phyloP scores from a whole-genome alignment of 208 protist genomes.

The Trypanosoma platydactyli region DNA sequence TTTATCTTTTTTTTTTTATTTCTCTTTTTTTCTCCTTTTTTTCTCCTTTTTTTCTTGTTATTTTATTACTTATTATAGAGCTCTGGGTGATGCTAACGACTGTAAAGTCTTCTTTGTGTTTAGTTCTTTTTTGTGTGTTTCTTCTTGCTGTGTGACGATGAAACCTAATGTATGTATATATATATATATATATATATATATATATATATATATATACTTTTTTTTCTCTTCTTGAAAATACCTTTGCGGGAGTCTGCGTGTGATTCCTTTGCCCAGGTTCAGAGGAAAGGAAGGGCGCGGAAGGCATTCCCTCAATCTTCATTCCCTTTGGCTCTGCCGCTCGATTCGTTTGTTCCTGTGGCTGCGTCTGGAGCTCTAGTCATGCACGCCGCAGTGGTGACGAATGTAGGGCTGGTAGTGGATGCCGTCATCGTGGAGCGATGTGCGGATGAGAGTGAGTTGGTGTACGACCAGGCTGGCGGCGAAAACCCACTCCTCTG shows the following conservation, averaged over 20 bases:
- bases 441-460: conserved; percentile 23
- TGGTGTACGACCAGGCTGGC: not conserved
- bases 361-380: not conserved
- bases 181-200: conserved; percentile 23
- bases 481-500: not conserved
- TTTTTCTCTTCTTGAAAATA: conserved; percentile 11
- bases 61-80: conserved; percentile 6
- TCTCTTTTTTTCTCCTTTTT: not conserved
- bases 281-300: too few species aligned
- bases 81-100: too few species aligned
- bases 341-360: too few species aligned
- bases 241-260: too few species aligned
- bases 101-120: not conserved
- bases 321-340: too few species aligned
- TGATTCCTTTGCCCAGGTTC: too few species aligned
- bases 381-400: conserved; percentile 46
- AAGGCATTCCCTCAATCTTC: too few species aligned
- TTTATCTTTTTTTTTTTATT: not conserved
- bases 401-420: conserved; percentile 43
- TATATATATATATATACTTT: conserved; percentile 15
- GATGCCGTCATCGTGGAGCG: conserved; percentile 37
- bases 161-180: conserved; percentile 8
- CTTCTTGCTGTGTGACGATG: not conserved
- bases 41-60: conserved; percentile 3
- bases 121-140: conserved; percentile 14